These are phyloP conservation scores for Yamadazyma mexicana DNA, from an alignment of 1,139 yeast genomes.

Conservation along the genomic window DNA sequence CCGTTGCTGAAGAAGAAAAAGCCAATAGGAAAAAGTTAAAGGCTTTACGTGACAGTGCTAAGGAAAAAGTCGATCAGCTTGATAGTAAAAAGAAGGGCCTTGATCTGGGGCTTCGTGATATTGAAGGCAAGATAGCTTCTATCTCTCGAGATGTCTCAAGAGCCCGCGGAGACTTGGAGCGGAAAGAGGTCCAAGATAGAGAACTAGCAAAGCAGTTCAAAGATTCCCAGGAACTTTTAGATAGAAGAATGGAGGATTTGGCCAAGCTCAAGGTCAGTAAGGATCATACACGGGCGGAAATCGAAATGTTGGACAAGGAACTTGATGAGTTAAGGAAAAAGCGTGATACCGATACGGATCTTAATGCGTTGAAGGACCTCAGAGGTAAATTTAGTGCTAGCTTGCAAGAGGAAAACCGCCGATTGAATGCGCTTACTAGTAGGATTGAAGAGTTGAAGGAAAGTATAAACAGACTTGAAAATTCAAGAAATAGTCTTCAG, in stretches of 20 bases:
- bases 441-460: constrained; percentile 22
- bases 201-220: background rate
- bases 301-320: constrained; percentile 15
- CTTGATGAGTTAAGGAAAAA: constrained; percentile 16
- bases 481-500: background rate
- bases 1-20: constrained; percentile 55
- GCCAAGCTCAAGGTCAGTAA: constrained; percentile 20
- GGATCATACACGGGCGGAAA: constrained; percentile 15
- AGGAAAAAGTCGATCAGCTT: constrained; percentile 31
- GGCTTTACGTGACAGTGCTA: constrained; percentile 41
- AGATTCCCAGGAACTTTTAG: constrained; percentile 19
- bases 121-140: background rate
- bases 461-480: constrained; percentile 8
- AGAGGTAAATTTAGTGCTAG: background rate
- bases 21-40: constrained; percentile 41
- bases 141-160: background rate
- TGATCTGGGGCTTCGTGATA: background rate
- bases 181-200: background rate
- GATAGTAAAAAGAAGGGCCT: constrained; percentile 8
- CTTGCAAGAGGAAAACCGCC: background rate
- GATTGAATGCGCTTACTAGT: background rate
- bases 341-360: background rate
- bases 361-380: background rate
- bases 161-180: background rate
- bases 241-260: constrained; percentile 12